A percentile compares a stretch with the other conserved stretches of the same genome.
These are phyloP conservation scores for Hypoxylon sp. DNA, from an alignment of 2,329 filamentous ascomycete genomes.

Conservation along the genomic window DNA sequence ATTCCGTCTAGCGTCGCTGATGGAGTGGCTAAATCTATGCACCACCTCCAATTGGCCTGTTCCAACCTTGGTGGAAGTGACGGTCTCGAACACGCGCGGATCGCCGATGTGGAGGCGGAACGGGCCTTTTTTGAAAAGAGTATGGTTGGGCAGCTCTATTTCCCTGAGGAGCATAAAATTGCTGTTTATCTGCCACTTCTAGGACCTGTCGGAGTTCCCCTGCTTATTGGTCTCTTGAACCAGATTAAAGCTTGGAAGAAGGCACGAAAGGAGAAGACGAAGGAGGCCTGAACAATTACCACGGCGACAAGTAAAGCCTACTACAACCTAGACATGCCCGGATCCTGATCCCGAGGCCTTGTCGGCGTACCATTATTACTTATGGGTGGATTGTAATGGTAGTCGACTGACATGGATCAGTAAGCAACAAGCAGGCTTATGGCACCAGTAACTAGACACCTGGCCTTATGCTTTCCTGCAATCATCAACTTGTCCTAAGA, in stretches of 20 bases:
- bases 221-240: constrained; percentile 85
- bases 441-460: neutral
- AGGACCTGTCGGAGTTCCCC: constrained; percentile 89
- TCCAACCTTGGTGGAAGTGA: constrained; percentile 72
- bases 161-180: constrained; percentile 97
- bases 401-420: neutral
- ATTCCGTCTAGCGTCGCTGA: constrained; percentile 90
- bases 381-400: neutral
- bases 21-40: constrained; percentile 83
- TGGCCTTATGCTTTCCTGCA: neutral
- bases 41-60: constrained; percentile 82
- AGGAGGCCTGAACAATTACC: constrained; percentile 19
- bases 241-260: constrained; percentile 76
- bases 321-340: neutral
- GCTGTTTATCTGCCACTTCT: constrained; percentile 94
- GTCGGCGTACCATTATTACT: neutral
- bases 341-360: neutral
- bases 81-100: constrained; percentile 82
- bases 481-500: neutral
- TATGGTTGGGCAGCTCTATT: constrained; percentile 99
- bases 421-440: neutral
- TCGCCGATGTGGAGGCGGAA: constrained; percentile 90
- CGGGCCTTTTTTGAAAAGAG: constrained; percentile 98
- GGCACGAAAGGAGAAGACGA: constrained; percentile 54
- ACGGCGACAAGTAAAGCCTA: neutral